These are phyloP conservation scores for Aureobasidium pullulans DNA, from an alignment of 2,329 filamentous ascomycete genomes.

Conservation along the genomic window DNA sequence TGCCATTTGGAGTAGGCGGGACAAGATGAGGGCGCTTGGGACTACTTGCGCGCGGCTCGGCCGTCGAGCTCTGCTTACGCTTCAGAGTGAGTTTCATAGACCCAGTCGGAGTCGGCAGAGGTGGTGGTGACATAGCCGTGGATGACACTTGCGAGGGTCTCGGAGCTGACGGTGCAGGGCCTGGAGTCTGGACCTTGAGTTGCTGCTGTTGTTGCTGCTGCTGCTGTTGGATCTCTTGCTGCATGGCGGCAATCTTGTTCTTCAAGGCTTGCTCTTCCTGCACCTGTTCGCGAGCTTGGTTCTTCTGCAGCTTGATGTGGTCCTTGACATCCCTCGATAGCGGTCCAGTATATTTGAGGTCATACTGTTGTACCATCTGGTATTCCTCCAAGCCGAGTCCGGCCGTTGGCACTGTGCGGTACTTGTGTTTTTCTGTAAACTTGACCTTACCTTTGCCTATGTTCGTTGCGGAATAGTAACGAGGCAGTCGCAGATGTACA, in stretches of 20 bases:
- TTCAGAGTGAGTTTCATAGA: slow-evolving; percentile 23
- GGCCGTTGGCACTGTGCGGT: slow-evolving; percentile 22
- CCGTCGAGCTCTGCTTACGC: slow-evolving; percentile 21
- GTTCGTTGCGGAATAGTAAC: slow-evolving; percentile 49
- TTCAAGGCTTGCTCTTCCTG: slow-evolving; percentile 9
- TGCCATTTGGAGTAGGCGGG: slow-evolving; percentile 4
- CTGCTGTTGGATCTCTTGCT: slow-evolving; percentile 5
- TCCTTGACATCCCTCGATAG: slow-evolving; percentile 18
- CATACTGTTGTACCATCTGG: slow-evolving; percentile 22
- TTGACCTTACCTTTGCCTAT: slow-evolving; percentile 42
- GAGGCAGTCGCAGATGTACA: slow-evolving; percentile 47
- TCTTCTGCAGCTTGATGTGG: slow-evolving; percentile 15
- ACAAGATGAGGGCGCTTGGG: slow-evolving; percentile 23
- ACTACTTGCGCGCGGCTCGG: slow-evolving; percentile 18
- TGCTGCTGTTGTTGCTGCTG: not conserved
- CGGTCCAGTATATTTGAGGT: slow-evolving; percentile 25
- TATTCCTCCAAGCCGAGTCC: slow-evolving; percentile 24
- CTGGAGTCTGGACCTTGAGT: not conserved
- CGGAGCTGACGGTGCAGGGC: not conserved
- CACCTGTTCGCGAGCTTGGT: slow-evolving; percentile 9
- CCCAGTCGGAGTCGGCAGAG: slow-evolving; percentile 12
- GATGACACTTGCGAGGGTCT: slow-evolving; percentile 5
- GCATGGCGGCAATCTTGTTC: not conserved
- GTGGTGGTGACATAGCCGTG: slow-evolving; percentile 16
- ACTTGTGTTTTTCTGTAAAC: slow-evolving; percentile 24